Conservation (phyloP, 2,329 filamentous ascomycete genomes). For the Esteya vermicola region DNA sequence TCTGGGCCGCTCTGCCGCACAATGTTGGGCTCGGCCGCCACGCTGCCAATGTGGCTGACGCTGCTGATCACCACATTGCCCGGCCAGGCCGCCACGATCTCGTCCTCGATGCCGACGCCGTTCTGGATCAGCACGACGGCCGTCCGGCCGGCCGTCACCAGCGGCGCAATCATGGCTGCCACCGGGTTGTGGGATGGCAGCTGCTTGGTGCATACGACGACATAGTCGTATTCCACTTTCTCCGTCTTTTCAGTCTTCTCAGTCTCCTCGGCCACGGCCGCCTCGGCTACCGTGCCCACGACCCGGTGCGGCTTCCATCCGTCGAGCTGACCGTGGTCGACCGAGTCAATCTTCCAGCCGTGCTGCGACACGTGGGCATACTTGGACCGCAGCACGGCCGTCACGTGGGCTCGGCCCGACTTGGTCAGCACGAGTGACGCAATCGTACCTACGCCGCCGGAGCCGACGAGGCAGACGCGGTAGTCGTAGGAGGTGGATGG, state of each 20-base stretch:
- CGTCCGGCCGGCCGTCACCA: conserved; percentile 5
- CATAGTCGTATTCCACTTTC: conserved; percentile 4
- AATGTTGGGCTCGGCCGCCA: conserved; percentile 3
- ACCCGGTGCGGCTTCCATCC: conserved; percentile 7
- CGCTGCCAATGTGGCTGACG: conserved; percentile 10
- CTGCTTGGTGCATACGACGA: conserved; percentile 10
- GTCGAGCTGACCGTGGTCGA: conserved; percentile 7
- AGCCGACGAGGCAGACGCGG: conserved; percentile 8
- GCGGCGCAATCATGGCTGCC: conserved; percentile 5
- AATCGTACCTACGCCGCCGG: conserved; percentile 9
- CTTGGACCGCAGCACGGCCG: conserved; percentile 8
- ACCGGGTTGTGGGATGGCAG: conserved; percentile 5
- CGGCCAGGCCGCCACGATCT: conserved; percentile 6
- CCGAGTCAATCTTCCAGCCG: conserved; percentile 9
- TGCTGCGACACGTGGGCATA: conserved; percentile 6
- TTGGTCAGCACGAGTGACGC: conserved; percentile 9
- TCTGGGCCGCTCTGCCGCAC: conserved; percentile 8
- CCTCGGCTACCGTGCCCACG: conserved; percentile 4
- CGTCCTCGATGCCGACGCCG: conserved; percentile 10
- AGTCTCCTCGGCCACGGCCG: background rate
- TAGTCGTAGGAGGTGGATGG: background rate
- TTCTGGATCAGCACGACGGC: conserved; percentile 9
- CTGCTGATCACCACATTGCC: conserved; percentile 8
- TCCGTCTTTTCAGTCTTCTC: background rate
- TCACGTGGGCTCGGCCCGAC: conserved; percentile 7